These are phyloP conservation scores for Capronia epimyces DNA, from an alignment of 2,329 filamentous ascomycete genomes.

Conservation along the genomic window DNA sequence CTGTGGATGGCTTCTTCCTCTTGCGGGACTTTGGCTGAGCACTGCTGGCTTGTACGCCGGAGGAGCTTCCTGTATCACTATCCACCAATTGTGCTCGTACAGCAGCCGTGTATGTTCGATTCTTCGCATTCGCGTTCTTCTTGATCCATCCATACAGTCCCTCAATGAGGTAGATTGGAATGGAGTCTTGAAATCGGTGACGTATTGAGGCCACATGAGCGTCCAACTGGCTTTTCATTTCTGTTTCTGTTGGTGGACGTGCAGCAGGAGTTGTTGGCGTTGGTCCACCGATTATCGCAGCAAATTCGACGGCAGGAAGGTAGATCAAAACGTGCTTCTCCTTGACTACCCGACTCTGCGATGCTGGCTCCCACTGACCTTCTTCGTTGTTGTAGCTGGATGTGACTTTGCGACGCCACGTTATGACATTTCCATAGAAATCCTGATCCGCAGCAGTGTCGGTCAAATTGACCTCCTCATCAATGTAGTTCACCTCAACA, in stretches of 20 bases:
- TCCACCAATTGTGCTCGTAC: constrained; percentile 50
- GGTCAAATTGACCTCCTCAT: constrained; percentile 24
- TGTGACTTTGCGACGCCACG: constrained; percentile 64
- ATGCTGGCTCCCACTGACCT: constrained; percentile 60
- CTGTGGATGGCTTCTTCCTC: constrained; percentile 38
- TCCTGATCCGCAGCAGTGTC: constrained; percentile 37
- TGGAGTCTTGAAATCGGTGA: constrained; percentile 48
- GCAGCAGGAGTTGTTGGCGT: constrained; percentile 31
- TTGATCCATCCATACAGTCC: constrained; percentile 61
- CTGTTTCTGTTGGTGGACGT: constrained; percentile 14
- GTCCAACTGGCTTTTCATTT: constrained; percentile 50
- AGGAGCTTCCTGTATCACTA: constrained; percentile 29
- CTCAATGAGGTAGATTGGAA: constrained; percentile 66
- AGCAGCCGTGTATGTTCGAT: constrained; percentile 61
- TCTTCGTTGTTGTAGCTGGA: constrained; percentile 56
- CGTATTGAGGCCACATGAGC: constrained; percentile 55
- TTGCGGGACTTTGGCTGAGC: constrained; percentile 27
- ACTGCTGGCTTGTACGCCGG: constrained; percentile 10
- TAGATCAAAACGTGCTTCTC: constrained; percentile 61
- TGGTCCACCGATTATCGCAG: constrained; percentile 46
- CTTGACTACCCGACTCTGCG: constrained; percentile 39
- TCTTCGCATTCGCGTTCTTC: constrained; percentile 62
- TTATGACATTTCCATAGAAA: constrained; percentile 46
- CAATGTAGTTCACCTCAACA: constrained; percentile 38
- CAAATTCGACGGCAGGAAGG: constrained; percentile 60